These are phyloP conservation scores for Xylaria digitata DNA, from an alignment of 2,329 filamentous ascomycete species.

Conservation along the genomic window DNA sequence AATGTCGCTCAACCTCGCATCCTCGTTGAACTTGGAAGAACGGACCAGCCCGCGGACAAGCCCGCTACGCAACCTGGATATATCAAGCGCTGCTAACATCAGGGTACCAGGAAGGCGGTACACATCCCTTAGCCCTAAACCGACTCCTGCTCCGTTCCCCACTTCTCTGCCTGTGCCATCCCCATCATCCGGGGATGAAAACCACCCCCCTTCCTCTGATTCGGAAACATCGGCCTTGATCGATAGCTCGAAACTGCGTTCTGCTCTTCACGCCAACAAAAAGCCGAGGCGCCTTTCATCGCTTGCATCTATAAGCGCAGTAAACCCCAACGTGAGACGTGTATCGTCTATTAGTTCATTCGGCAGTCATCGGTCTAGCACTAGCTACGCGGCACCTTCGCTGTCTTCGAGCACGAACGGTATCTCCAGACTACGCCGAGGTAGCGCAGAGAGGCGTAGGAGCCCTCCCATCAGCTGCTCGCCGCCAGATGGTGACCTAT, in stretches of 20 bases:
- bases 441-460: slow-evolving; percentile 62
- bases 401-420: slow-evolving; percentile 65
- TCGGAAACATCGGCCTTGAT: slow-evolving; percentile 61
- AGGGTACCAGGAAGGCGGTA: slow-evolving; percentile 57
- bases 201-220: slow-evolving; percentile 62
- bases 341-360: slow-evolving; percentile 59
- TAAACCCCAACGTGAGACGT: slow-evolving; percentile 53
- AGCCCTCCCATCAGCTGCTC: slow-evolving; percentile 67
- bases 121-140: slow-evolving; percentile 48
- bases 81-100: slow-evolving; percentile 62
- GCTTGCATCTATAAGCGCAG: slow-evolving; percentile 45
- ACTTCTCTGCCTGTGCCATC: slow-evolving; percentile 48
- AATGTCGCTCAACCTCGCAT: slow-evolving; percentile 67
- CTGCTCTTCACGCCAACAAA: slow-evolving; percentile 65
- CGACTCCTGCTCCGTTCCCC: slow-evolving; percentile 37
- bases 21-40: slow-evolving; percentile 66
- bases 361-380: slow-evolving; percentile 48
- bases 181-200: slow-evolving; percentile 60
- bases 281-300: slow-evolving; percentile 56
- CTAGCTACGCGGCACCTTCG: slow-evolving; percentile 51
- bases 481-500: slow-evolving; percentile 55
- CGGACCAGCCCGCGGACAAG: slow-evolving; percentile 62
- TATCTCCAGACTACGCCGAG: slow-evolving; percentile 65
- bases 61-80: slow-evolving; percentile 63
- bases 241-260: slow-evolving; percentile 66